A percentile compares a stretch with the other conserved stretches of the same genome.
Evolutionary conservation across 202 grass and related monocot species (phyloP).

Genomic region (Panicum hallii): DNA sequence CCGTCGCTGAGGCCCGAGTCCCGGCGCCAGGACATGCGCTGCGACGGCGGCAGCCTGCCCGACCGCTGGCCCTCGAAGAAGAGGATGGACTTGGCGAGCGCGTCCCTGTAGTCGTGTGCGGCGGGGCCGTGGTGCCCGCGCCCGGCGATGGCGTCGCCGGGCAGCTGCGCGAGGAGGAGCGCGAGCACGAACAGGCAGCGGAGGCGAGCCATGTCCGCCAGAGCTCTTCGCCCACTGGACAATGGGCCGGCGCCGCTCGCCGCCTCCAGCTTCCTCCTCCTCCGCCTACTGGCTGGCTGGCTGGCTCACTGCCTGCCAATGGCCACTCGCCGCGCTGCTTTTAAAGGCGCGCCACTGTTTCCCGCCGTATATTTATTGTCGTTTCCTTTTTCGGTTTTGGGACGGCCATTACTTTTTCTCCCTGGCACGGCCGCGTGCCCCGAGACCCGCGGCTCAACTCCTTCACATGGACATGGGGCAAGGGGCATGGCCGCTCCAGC

Average conservation of each 20-base stretch:
- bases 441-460: constrained; percentile 23
- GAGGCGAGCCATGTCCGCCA: constrained; percentile 49
- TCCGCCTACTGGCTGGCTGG: constrained; percentile 6
- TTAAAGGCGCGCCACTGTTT: constrained; percentile 42
- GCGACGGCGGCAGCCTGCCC: constrained; percentile 74
- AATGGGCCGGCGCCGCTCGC: background rate
- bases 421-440: constrained; percentile 37
- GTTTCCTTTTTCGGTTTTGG: constrained; percentile 35
- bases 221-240: background rate
- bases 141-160: constrained; percentile 47
- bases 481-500: background rate
- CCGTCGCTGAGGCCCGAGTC: constrained; percentile 85
- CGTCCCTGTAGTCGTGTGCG: constrained; percentile 87
- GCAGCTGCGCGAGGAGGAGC: constrained; percentile 39
- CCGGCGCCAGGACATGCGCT: constrained; percentile 79
- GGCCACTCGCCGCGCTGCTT: constrained; percentile 44
- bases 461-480: constrained; percentile 42
- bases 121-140: constrained; percentile 60
- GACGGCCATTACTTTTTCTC: constrained; percentile 39
- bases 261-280: background rate
- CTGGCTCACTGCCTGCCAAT: constrained; percentile 30
- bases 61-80: constrained; percentile 98
- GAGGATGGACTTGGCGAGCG: constrained; percentile 94
- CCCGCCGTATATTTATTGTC: constrained; percentile 9
- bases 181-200: constrained; percentile 8